These are phyloP conservation scores for Pseudevernia furfuracea DNA, from an alignment of 495 filamentous ascomycete genomes.

Conservation along the genomic window DNA sequence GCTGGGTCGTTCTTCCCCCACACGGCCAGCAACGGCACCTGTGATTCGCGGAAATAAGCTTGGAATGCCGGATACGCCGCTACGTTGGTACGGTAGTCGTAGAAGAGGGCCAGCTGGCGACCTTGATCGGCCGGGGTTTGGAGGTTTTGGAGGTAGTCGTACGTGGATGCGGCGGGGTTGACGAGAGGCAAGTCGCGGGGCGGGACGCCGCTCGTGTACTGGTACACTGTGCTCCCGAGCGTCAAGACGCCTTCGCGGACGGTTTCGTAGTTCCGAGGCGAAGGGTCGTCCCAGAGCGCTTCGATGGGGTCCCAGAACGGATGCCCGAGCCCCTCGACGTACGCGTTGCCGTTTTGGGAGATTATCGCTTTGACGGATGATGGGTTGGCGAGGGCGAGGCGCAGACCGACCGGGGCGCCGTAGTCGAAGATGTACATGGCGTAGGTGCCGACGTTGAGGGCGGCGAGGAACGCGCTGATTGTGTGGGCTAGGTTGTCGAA, in stretches of 20 bases:
- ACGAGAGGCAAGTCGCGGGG: conserved; percentile 31
- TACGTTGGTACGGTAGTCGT: conserved; percentile 51
- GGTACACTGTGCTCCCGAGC: conserved; percentile 43
- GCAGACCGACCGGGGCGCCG: conserved; percentile 50
- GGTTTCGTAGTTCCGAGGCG: conserved; percentile 31
- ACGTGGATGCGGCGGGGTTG: conserved; percentile 42
- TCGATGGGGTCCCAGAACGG: conserved; percentile 48
- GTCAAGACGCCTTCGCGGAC: conserved; percentile 37
- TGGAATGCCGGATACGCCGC: conserved; percentile 52
- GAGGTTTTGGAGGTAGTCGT: conserved; percentile 46
- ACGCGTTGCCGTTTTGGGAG: conserved; percentile 58
- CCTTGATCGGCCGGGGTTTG: conserved; percentile 45
- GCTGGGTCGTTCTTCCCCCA: conserved; percentile 58
- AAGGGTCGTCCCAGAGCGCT: conserved; percentile 39
- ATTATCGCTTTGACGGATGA: conserved; percentile 44
- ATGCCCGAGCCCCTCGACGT: conserved; percentile 47
- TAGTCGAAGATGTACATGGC: conserved; percentile 61
- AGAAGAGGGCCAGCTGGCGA: conserved; percentile 51
- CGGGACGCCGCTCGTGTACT: conserved; percentile 46
- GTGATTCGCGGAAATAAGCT: conserved; percentile 45
- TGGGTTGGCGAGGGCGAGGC: conserved; percentile 40
- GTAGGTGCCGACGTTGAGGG: conserved; percentile 41
- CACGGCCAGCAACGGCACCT: conserved; percentile 49
- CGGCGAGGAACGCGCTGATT: conserved; percentile 42
- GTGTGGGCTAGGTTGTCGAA: conserved; percentile 44